Base-by-base conservation (phyloP, 192 early-diverging fungal genomes). In the Rhizophagus clarus region DNA sequence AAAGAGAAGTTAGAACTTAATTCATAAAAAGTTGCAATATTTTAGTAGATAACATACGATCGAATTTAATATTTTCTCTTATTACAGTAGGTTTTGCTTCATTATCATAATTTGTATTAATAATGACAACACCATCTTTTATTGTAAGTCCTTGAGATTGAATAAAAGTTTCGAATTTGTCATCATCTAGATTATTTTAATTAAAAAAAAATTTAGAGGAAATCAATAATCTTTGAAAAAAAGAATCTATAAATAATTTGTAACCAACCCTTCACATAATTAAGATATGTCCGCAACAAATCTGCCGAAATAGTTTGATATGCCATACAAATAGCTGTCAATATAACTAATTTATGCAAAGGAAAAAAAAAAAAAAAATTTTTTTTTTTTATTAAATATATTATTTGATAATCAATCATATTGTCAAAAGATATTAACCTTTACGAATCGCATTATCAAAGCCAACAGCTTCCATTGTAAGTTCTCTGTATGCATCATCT, bases 61-160 rank as follows among this genome's bases (percentile, higher is more conserved):
- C 95, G 88, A 97, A 97, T 82, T 92, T 93, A 83, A 98, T 92
- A 82, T 88, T 93, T 82, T 98, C 97, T 83, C 89, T 92, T 72
- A 96, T 93, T 34, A 97, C 92, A 7, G 90, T 91, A 12, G 93
- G 90, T 89, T 94, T 95, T 72, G 92, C 92, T 82, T 95, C 89
- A 83, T 96, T 98, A 82, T 94, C 93, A 81, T 89, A 89, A 83
- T 93, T 94, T 32, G 92, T 83, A 14, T 96, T 96, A 80, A 97
- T 90, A 51, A 88, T 79, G 8, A 95, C 90, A 26, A 95, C 80
- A 28, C 87, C 86, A 31, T 79, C 83, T 70, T 70, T 70, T n/a
- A n/a, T 70, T 22, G 14, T 34, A 70, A 70, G 68, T 31, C 17
- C 22, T 37, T 34, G 61, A 42, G 20, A 63, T 76, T 37, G 74